Evolutionary conservation across 177 flowering plant genomes (phyloP).

Genomic region (Vitis hybrid): DNA sequence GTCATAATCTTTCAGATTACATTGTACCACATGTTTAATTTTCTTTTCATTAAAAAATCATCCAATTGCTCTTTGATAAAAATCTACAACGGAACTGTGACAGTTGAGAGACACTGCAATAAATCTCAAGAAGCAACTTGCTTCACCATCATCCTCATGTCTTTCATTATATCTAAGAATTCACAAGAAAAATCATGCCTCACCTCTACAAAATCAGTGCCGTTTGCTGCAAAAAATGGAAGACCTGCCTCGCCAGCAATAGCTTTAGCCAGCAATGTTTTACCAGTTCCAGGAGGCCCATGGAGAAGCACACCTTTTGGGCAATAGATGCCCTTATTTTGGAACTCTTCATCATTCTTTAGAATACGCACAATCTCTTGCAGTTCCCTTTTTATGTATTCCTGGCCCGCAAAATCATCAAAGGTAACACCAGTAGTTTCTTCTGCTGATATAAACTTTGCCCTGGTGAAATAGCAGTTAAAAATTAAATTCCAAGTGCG

Average conservation of each 20-base stretch:
- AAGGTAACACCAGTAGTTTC: slow-evolving; percentile 91
- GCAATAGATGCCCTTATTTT: slow-evolving; percentile 88
- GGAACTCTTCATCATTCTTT: slow-evolving; percentile 90
- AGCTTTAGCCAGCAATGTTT: slow-evolving; percentile 93
- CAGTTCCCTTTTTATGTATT: slow-evolving; percentile 87
- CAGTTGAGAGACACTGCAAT: no score
- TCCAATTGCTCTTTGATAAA: no score
- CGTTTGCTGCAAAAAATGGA: slow-evolving; percentile 95
- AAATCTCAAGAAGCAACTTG: background rate
- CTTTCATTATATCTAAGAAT: background rate
- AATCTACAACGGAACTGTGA: no score
- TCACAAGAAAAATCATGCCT: slow-evolving; percentile 13
- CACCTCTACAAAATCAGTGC: slow-evolving; percentile 99
- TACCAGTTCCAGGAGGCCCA: slow-evolving; percentile 99
- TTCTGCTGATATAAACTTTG: slow-evolving; percentile 96
- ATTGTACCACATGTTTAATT: no score
- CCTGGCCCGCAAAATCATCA: slow-evolving; percentile 98
- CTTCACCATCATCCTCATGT: background rate
- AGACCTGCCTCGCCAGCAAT: slow-evolving; percentile 99
- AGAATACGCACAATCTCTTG: slow-evolving; percentile 91
- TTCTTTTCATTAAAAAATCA: no score
- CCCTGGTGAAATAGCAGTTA: slow-evolving; percentile 43
- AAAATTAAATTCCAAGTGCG: slow-evolving; percentile 5
- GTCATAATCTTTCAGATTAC: no score
- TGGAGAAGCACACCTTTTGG: slow-evolving; percentile 98